Base-by-base conservation (phyloP, 768 basidiomycete species). In the Mycena olivaceomarginata region DNA sequence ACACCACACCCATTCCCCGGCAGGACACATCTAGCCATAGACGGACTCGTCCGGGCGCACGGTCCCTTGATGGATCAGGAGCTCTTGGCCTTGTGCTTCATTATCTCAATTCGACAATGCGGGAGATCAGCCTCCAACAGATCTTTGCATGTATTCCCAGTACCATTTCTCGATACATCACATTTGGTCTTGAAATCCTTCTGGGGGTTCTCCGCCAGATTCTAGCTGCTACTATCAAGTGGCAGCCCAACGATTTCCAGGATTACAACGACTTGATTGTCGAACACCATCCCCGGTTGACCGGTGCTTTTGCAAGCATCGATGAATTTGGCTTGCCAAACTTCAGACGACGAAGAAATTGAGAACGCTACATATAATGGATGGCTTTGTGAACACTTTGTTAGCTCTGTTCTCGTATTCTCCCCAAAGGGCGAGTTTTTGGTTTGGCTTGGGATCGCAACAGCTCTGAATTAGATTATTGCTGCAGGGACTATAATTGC, bases 121-220 rank as follows among this genome's bases (percentile, higher is more conserved):
- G 25, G 31, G 31, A 3, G 31, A 31, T 31, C 31, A 31, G 31
- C 31, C 31, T 31, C 31, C 31, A 31, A 31, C 31, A 31, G 45
- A 56, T 56, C 53, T 56, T 56, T n/a, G 53, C 53, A n/a, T 56
- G 53, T 56, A 56, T 56, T 56, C 53, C 53, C 8, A 56, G 20
- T 56, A 56, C 53, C 53, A 56, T 56, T n/a, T 56, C 53, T 20
- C 48, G 16, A 7, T 51, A 51, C 48, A 51, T 51, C 48, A 51
- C 48, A 51, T 51, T 51, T 20, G 18, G 15, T 51, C 48, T 51
- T 16, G 16, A 51, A 20, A 51, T 51, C 20, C 48, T 51, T 51
- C 18, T 51, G 48, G 48, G 48, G 12, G 18, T 20, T 51, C 48
- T 51, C 18, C 16, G 48, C 18, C 18, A 15, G 15, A 51, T 51